Evolutionary conservation across 805 yeast genomes (phyloP), one percentile per base, ranked within the genome.

Genomic region (Candida maris): DNA sequence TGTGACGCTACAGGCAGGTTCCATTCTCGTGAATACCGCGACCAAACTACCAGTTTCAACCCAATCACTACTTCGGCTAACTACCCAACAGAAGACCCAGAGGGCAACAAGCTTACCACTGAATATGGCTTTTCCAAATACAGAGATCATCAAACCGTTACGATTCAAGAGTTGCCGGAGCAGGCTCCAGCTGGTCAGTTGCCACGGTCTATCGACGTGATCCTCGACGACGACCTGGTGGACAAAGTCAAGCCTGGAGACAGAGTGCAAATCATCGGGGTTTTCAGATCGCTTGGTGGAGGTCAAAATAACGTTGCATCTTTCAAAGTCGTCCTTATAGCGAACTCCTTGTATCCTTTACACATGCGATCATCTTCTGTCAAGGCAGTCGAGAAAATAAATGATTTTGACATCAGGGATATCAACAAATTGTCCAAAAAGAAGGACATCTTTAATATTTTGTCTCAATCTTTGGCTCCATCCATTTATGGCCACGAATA

Each of bases 121-220:
- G 97, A 93, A 59, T 93, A 86, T 54, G 98, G 98, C 1, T 84
- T 80, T 55, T 81, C 89, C 6, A 87, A 94, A 19, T 93, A 86
- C 59, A 73, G 91, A 51, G 98, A 93, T 62, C 96, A 91, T 59
- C 98, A 93, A 64, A 83, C 87, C 26, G 74, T 93, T 24, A 77
- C 96, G 0, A 82, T 93, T 24, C 98, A 93, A 61, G 98, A 93
- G 65, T 85, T 93, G 86, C 97, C 98, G 1, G 97, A 93, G 65
- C 72, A 81, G 45, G 96, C 97, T 1, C 98, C 97, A 12, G 95
- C 97, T 1, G 98, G 98, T 38, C 97, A 91, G 64, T 70, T 93
- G 45, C 98, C 98, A 23, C 73, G 97, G 52, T 81, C 95, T 3
- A 74, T 93, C 23, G 98, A 93, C 55, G 83, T 91, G 17, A 77